Percentiles rank a stretch among this genome's conserved stretches.
phyloP scores from a whole-genome alignment of 129 eudicot genomes.

The Tanacetum coccineum region DNA sequence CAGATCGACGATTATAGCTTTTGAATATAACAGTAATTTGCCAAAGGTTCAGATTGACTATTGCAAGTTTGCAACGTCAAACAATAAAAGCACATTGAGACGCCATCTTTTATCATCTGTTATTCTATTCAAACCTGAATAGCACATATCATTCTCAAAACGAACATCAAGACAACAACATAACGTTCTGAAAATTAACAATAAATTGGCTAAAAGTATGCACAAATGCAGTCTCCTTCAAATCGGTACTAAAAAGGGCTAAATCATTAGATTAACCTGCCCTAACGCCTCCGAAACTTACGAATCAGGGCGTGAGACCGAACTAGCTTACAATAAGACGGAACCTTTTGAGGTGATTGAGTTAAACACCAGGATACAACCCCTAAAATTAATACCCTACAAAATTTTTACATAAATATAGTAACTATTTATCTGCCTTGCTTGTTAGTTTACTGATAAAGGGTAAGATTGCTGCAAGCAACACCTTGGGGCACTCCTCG shows the following conservation, averaged over 20 bases:
- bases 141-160: not conserved
- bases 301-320: not conserved
- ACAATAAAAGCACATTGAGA: no score
- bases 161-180: not conserved
- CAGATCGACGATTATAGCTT: no score
- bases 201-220: constrained; percentile 6
- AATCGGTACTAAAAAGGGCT: constrained; percentile 13
- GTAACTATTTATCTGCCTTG: constrained; percentile 38
- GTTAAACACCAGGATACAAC: constrained; percentile 2
- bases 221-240: constrained; percentile 3
- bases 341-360: constrained; percentile 16
- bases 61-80: no score
- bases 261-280: not conserved
- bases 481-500: constrained; percentile 93
- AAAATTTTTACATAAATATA: not conserved
- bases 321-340: constrained; percentile 20
- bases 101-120: no score
- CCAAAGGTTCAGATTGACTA: no score
- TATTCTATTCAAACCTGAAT: no score
- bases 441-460: constrained; percentile 59
- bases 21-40: no score
- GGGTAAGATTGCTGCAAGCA: constrained; percentile 85
- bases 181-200: not conserved
- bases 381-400: constrained; percentile 2
- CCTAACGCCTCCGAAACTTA: constrained; percentile 22